These are phyloP conservation scores for Polytrichum formosum DNA, from an alignment of 225 moss, liverwort and hornwort species.

Conservation along the genomic window DNA sequence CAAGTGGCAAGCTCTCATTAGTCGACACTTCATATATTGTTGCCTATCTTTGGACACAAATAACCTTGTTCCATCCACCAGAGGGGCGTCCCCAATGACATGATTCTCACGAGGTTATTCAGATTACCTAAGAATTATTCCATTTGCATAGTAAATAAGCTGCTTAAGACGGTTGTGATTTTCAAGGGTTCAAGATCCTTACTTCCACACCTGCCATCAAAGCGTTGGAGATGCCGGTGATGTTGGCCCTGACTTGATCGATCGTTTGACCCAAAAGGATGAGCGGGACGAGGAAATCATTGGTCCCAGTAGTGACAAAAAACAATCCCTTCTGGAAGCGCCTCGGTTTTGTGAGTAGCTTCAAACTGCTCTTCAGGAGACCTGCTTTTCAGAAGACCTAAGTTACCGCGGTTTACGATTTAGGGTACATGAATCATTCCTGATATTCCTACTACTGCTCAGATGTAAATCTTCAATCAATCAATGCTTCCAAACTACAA, in stretches of 20 bases:
- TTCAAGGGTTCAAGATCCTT: neutral
- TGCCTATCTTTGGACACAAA: too few relatives aligned
- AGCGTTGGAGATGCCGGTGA: slow-evolving; percentile 33
- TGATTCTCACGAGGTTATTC: too few relatives aligned
- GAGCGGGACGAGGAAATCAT: slow-evolving; percentile 37
- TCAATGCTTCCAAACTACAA: neutral
- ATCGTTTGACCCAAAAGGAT: neutral
- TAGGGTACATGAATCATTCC: neutral
- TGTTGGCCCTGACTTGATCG: slow-evolving; percentile 30
- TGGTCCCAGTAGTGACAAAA: slow-evolving; percentile 40
- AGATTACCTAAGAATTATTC: too few relatives aligned
- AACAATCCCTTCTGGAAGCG: slow-evolving; percentile 50
- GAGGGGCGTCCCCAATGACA: too few relatives aligned
- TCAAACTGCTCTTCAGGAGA: slow-evolving; percentile 6
- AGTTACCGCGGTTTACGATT: too few relatives aligned
- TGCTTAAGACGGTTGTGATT: too few relatives aligned
- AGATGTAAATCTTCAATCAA: neutral
- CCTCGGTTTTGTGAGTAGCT: slow-evolving; percentile 17
- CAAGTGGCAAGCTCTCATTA: too few relatives aligned
- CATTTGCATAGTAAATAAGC: too few relatives aligned
- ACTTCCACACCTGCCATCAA: slow-evolving; percentile 59
- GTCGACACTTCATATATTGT: too few relatives aligned
- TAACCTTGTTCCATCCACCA: too few relatives aligned
- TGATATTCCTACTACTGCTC: neutral
- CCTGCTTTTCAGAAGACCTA: neutral